A percentile compares a stretch with the other conserved stretches of the same genome.
These are phyloP conservation scores for Nyssa sinensis DNA, from an alignment of 148 eudicot genomes.

Conservation along the genomic window DNA sequence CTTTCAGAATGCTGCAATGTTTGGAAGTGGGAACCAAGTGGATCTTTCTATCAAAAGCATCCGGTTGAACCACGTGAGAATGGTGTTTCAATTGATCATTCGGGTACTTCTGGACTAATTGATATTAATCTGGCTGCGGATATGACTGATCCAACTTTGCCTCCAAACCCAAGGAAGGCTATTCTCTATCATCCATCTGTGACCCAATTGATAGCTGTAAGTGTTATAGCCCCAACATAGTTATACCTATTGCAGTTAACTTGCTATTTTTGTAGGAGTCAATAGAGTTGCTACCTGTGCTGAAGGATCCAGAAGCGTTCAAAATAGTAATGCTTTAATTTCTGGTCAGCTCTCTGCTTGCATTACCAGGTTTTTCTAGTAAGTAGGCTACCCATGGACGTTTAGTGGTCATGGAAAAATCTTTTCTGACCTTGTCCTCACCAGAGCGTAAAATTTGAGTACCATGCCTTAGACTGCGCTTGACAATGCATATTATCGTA, in stretches of 20 bases:
- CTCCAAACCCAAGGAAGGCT: conserved; percentile 90
- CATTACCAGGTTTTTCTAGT: background rate
- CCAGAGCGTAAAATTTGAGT: background rate
- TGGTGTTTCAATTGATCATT: conserved; percentile 58
- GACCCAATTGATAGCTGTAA: conserved; percentile 83
- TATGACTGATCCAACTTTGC: conserved; percentile 86
- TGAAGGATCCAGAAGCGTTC: background rate
- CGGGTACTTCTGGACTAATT: conserved; percentile 82
- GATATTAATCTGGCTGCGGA: conserved; percentile 82
- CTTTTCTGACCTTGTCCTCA: background rate
- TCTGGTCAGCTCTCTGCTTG: background rate
- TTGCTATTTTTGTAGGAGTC: background rate
- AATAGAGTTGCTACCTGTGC: conserved; percentile 3
- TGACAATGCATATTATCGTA: background rate
- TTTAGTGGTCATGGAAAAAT: background rate
- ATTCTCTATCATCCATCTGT: conserved; percentile 81
- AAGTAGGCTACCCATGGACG: background rate
- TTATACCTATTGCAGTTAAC: conserved; percentile 3
- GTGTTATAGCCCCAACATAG: conserved; percentile 29
- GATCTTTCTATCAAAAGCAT: conserved; percentile 71
- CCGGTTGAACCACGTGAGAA: conserved; percentile 59
- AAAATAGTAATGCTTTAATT: background rate
- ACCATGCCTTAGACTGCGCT: background rate
- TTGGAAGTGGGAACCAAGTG: conserved; percentile 99
- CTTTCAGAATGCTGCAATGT: conserved; percentile 93